Evolutionary conservation across 2,329 filamentous ascomycete genomes (phyloP), one percentile per base, ranked within the genome.

Genomic region (Paraconiothyrium sp.): DNA sequence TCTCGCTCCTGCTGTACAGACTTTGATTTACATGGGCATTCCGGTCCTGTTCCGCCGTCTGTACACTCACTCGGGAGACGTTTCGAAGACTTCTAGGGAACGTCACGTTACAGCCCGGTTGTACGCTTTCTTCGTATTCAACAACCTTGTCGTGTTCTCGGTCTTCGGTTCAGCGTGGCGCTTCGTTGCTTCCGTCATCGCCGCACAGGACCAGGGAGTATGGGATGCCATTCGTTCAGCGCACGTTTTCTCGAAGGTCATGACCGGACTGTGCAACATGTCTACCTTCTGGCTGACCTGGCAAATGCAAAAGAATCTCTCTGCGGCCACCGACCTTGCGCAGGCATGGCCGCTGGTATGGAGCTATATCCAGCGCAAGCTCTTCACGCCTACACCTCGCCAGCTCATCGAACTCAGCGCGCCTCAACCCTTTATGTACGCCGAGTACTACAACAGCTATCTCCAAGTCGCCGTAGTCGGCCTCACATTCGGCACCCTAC

Each of bases 391-490:
- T 6, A 98, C 95, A 4, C 95, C 95, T 9, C 87, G 95, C 67
- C 90, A 97, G 77, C 84, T 95, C 70, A 98, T 98, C 68, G 93
- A 97, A 78, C 88, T 96, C 73, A 96, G 93, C 1, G 94, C 95
- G 1, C 95, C 95, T 0, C 93, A 92, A 10, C 84, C 92, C 0
- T 97, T 99, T 76, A 93, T 97, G 67, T 98, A 97, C 73, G 93
- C 94, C 61, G 93, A 89, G 68, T 97, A 98, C 80, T 98, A 97
- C 85, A 98, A 97, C 80, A 97, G 96, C 78, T 97, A 97, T 78
- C 84, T 98, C 34, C 98, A 92, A 81, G 97, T 98, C 79, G 84
- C 90, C 24, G 97, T 94, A 0, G 91, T 97, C 27, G 91, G 92
- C 0, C 84, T 98, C 13, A 92, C 89, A 70, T 97, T 94, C 74